Evolutionary conservation across 2,329 filamentous ascomycete genomes (phyloP), one percentile per base, ranked within the genome.

Genomic region (Venturia aucupariae): DNA sequence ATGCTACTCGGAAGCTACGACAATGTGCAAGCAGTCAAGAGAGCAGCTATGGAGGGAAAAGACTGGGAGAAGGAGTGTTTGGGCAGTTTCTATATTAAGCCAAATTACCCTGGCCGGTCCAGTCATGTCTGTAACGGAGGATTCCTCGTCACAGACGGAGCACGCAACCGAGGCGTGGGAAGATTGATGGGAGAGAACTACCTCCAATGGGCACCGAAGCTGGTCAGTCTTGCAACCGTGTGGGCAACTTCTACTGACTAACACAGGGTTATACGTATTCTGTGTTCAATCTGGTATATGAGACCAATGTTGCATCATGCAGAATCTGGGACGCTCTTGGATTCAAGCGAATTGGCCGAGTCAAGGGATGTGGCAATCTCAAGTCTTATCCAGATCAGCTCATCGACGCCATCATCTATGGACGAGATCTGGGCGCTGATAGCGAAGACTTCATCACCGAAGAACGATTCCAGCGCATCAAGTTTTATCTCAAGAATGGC

Each of bases 391-490:
- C 78, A 0, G 74, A 76, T 65, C 74, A 79, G 64, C 72, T 78
- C 7, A 75, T 82, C 13, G 79, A 82, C 66, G 79, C 79, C 27
- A 81, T 82, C 70, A 81, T 81, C 65, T 81, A 79, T 76, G 92
- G 92, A 6, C 78, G 84, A 30, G 84, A 86, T 67, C 72, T 82
- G 2, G 79, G 78, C 63, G 77, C 77, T 44, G 88, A 90, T 71
- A 84, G 83, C 70, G 90, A 94, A 73, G 90, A 94, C 75, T 87
- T 90, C 74, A 88, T 93, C 71, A 92, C 89, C 75, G 92, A 97
- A 80, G 92, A 97, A 79, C 90, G 94, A 70, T 97, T 97, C 81
- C 93, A 97, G 81, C 97, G 97, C 82, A 97, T 97, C 75, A 89
- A 92, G 72, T 97, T 90, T 81, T 97, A 97, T 77, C 86, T 97